Conservation (phyloP, 2,329 filamentous ascomycete species). For the Fusarium albidum region DNA sequence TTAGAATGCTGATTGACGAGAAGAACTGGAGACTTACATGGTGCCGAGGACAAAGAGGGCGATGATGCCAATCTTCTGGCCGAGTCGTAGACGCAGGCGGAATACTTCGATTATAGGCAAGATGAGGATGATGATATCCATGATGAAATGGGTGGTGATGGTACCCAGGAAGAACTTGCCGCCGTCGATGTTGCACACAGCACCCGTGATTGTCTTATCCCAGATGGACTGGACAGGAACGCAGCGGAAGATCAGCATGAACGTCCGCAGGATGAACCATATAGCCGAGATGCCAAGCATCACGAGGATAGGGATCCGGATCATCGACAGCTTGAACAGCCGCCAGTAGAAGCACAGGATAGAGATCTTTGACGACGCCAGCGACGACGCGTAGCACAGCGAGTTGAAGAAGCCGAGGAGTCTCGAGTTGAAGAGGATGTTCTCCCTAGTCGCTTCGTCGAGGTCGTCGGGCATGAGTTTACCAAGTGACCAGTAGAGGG, state of each 20-base stretch:
- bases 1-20: too few species aligned
- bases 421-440: constrained; percentile 21
- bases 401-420: constrained; percentile 28
- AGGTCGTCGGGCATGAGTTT: constrained; percentile 20
- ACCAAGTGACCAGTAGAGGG: constrained; percentile 31
- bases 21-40: too few species aligned
- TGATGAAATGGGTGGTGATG: constrained; percentile 41
- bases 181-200: constrained; percentile 42
- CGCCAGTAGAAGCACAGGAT: constrained; percentile 43
- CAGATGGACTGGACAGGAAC: constrained; percentile 45
- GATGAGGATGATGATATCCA: constrained; percentile 44
- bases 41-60: constrained; percentile 28
- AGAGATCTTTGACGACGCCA: constrained; percentile 40
- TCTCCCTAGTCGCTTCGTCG: constrained; percentile 2
- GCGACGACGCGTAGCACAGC: constrained; percentile 36
- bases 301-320: constrained; percentile 40
- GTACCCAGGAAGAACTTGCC: constrained; percentile 44
- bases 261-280: constrained; percentile 43
- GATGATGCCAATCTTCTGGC: constrained; percentile 37
- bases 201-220: constrained; percentile 39
- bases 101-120: constrained; percentile 43
- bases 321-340: constrained; percentile 38
- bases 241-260: constrained; percentile 46
- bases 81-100: constrained; percentile 35
- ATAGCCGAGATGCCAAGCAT: constrained; percentile 31